These are phyloP conservation scores for Penicillium sp. DNA, from an alignment of 2,329 filamentous ascomycete species.

Conservation along the genomic window DNA sequence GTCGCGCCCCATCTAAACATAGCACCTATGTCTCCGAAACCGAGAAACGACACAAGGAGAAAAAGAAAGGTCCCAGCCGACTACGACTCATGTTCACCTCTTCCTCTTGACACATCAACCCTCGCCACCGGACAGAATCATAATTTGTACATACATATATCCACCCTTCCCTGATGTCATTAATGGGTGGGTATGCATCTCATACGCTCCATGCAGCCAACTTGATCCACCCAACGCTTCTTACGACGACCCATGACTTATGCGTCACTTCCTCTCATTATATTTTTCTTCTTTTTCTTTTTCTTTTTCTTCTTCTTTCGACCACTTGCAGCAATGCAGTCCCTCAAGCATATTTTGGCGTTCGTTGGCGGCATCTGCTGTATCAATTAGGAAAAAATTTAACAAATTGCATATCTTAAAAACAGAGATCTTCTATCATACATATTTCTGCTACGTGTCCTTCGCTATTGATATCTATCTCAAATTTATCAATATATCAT, in stretches of 20 bases:
- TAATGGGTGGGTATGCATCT: background rate
- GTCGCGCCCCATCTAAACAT: slow-evolving; percentile 22
- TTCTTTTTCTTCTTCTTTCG: background rate
- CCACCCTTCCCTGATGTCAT: background rate
- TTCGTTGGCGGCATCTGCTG: background rate
- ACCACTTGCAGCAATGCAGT: background rate
- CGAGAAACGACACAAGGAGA: slow-evolving; percentile 32
- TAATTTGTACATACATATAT: slow-evolving; percentile 31
- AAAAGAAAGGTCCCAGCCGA: slow-evolving; percentile 43
- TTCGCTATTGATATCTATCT: background rate
- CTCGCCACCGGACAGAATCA: background rate
- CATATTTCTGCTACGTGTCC: too few relatives aligned
- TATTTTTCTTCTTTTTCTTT: background rate
- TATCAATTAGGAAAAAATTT: background rate
- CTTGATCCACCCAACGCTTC: background rate
- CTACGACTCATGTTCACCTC: slow-evolving; percentile 39
- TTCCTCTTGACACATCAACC: slow-evolving; percentile 9
- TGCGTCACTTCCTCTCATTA: background rate
- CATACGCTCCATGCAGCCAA: background rate
- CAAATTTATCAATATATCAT: background rate
- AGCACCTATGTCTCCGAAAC: slow-evolving; percentile 27
- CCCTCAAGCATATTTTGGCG: background rate
- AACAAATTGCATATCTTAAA: background rate
- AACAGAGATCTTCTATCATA: background rate
- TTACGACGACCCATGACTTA: background rate